Base-by-base conservation (phyloP, 179 eudicot genomes). In the Silene noctiflora region DNA sequence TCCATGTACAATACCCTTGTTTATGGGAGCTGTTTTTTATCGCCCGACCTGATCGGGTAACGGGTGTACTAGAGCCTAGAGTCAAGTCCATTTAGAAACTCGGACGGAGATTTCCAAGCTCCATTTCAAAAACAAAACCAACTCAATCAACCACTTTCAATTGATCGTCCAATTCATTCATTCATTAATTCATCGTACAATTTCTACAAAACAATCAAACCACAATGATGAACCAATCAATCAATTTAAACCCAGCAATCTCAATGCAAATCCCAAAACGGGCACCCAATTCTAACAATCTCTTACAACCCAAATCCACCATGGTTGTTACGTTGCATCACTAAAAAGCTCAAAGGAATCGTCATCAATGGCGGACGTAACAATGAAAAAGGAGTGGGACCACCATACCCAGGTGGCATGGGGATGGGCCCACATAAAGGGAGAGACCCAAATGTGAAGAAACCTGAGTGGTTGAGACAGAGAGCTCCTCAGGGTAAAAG, bases 401-500 rank as follows among this genome's bases (percentile, higher is more conserved):
- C 72, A 22, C 83, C 79, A 44, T 84, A 84, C 63, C 83, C 85
- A 24, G 81, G 81, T 14, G 85, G 82, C 33, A 77, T 85, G 82
- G 69, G 81, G 20, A 81, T 85, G 79, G 76, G 81, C 46, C 83
- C 78, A 22, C 76, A 81, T 69, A 90, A 94, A 0, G 97, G 96
- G 14, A 83, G 97, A 65, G 97, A 94, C 83, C 91, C 91, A 61
- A 86, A 80, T 70, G 92, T 86, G 74, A 89, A 87, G 88, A 94
- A 94, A 81, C 98, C 97, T 0, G 88, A 58, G 27, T 94, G 98
- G 98, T 81, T 94, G 58, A 85, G 97, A 74, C 96, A 94, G 80
- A 94, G 71, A 79, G 98, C 59, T 16, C 94, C 97, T 6, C 96
- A 92, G 69, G 98, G 98, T 4, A 84, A 83, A 66, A 89, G 77